phyloP scores from a whole-genome alignment of 1,284 basidiomycete genomes.

The Wallemia hederae region DNA sequence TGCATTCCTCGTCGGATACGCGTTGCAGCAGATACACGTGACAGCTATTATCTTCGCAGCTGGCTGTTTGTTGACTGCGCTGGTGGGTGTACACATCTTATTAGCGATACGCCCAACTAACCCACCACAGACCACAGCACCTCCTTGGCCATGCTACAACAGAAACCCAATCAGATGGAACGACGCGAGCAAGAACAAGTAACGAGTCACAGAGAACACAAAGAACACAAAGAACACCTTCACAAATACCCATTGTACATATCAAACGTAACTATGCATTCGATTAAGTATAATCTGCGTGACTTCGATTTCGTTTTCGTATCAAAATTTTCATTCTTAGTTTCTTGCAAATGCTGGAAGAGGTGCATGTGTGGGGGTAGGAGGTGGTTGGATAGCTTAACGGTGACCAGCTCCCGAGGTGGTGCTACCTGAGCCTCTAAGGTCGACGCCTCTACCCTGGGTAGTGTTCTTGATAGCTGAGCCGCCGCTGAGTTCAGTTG shows the following conservation, averaged over 20 bases:
- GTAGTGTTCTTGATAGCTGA: not conserved
- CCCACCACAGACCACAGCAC: not conserved
- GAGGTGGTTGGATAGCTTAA: not conserved
- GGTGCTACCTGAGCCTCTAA: not conserved
- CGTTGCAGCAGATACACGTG: not conserved
- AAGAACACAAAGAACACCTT: not conserved
- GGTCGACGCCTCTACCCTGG: not conserved
- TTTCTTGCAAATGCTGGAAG: too few species aligned
- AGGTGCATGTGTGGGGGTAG: too few species aligned
- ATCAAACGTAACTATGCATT: too few species aligned
- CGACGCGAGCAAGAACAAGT: too few species aligned
- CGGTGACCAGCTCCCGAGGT: not conserved
- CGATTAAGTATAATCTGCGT: too few species aligned
- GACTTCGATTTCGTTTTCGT: too few species aligned
- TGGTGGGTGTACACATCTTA: not conserved
- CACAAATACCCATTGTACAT: not conserved
- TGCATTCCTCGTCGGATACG: not conserved
- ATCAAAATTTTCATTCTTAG: too few species aligned
- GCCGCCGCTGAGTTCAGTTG: not conserved
- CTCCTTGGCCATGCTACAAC: not conserved
- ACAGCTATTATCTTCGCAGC: not conserved
- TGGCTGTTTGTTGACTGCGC: not conserved
- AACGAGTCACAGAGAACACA: not conserved
- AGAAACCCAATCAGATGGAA: not conserved
- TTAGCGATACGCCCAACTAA: not conserved